phyloP scores from a whole-genome alignment of 257 asterid genomes.

The Nyctanthes arbortristis region DNA sequence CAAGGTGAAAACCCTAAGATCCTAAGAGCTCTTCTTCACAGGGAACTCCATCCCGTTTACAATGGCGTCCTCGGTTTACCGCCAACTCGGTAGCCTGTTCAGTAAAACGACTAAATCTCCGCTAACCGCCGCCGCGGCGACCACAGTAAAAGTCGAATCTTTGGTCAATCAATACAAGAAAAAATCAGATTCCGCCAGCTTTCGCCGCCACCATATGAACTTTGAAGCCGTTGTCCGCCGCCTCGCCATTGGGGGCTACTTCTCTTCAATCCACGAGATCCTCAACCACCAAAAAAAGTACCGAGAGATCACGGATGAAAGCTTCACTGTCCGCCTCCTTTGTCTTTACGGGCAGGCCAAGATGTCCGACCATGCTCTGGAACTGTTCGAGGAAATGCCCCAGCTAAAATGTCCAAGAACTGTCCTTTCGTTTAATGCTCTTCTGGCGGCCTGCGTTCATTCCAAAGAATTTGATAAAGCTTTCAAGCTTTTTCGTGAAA shows the following conservation, averaged over 20 bases:
- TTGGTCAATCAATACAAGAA: constrained; percentile 29
- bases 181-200: constrained; percentile 18
- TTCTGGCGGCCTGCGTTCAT: constrained; percentile 40
- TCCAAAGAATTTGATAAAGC: constrained; percentile 31
- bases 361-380: constrained; percentile 44
- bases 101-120: too few relatives aligned
- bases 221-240: constrained; percentile 24
- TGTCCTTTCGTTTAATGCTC: constrained; percentile 48
- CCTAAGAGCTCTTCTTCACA: too few relatives aligned
- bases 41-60: too few relatives aligned
- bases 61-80: too few relatives aligned
- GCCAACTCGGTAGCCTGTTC: too few relatives aligned
- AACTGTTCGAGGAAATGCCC: constrained; percentile 65
- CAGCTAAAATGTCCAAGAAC: constrained; percentile 45
- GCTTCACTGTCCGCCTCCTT: constrained; percentile 36
- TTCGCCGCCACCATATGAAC: constrained; percentile 16
- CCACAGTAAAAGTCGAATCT: not conserved
- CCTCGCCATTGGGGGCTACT: constrained; percentile 27
- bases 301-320: constrained; percentile 29
- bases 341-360: constrained; percentile 41
- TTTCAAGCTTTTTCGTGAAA: constrained; percentile 33
- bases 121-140: too few relatives aligned
- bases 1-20: too few relatives aligned
- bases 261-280: constrained; percentile 30
- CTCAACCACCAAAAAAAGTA: constrained; percentile 39